Percentiles rank a stretch among this genome's conserved stretches.
phyloP scores from a whole-genome alignment of 495 filamentous ascomycete genomes.

The Hyphodiscus hymeniophilus region DNA sequence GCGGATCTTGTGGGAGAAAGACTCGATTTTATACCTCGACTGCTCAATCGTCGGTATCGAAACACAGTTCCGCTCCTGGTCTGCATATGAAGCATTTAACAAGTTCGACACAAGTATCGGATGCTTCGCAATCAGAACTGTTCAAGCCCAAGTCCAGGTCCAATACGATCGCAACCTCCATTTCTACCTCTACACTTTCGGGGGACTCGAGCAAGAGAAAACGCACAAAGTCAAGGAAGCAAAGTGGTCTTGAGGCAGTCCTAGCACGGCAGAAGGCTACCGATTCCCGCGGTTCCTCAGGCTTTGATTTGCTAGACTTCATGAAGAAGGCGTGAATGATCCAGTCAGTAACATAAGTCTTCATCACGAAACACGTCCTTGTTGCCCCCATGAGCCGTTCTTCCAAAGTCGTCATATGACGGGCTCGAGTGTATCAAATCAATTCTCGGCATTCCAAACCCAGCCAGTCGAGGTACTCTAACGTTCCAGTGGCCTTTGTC shows the following conservation, averaged over 20 bases:
- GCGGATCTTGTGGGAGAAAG: conserved; percentile 32
- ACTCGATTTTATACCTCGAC: conserved; percentile 31
- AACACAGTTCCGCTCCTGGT: neutral
- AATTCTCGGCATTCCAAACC: no score
- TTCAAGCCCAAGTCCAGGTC: no score
- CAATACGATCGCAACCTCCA: neutral
- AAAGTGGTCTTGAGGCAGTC: conserved; percentile 42
- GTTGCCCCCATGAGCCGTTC: no score
- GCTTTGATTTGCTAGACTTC: conserved; percentile 43
- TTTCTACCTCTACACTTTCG: conserved; percentile 4
- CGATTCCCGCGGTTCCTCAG: conserved; percentile 23
- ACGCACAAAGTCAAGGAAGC: conserved; percentile 42
- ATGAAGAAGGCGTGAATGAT: conserved; percentile 32
- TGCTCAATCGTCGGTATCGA: conserved; percentile 10
- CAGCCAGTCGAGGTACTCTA: no score
- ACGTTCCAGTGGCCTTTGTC: no score
- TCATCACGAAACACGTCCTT: no score
- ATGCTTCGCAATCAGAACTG: no score
- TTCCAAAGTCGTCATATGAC: no score
- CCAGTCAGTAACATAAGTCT: no score
- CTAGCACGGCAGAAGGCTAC: conserved; percentile 33
- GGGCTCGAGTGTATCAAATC: no score
- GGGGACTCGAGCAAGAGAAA: conserved; percentile 44
- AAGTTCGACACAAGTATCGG: no score
- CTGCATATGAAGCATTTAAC: neutral